Evolutionary conservation across 1,284 basidiomycete genomes (phyloP).

Genomic region (Ustilago esculenta): DNA sequence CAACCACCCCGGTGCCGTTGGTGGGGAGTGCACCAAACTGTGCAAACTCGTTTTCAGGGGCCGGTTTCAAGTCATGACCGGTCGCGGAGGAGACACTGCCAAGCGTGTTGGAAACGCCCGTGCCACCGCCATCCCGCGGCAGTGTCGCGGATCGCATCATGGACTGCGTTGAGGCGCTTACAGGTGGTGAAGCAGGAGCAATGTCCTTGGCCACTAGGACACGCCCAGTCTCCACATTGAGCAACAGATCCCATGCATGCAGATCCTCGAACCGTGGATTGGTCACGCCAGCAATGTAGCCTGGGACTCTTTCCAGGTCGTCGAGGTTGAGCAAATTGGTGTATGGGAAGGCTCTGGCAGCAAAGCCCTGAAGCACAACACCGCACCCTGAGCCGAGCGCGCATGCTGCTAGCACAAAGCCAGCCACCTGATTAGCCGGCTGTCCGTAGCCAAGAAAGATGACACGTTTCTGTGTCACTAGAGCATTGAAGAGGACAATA

Average conservation of each 20-base stretch:
- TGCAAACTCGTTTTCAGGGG: slow-evolving; percentile 22
- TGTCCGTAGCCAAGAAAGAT: slow-evolving; percentile 89
- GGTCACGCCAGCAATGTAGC: slow-evolving; percentile 93
- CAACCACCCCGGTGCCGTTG: slow-evolving; percentile 1
- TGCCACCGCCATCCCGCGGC: slow-evolving; percentile 49
- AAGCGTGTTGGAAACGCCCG: slow-evolving; percentile 7
- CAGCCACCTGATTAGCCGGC: slow-evolving; percentile 80
- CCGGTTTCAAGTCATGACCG: slow-evolving; percentile 7
- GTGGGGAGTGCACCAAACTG: slow-evolving; percentile 36
- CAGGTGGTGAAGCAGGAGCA: slow-evolving; percentile 65
- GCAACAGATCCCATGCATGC: slow-evolving; percentile 88
- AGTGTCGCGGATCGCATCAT: slow-evolving; percentile 48
- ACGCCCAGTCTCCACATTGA: slow-evolving; percentile 85
- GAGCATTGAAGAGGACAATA: slow-evolving; percentile 92
- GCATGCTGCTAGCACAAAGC: slow-evolving; percentile 90
- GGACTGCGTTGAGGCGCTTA: slow-evolving; percentile 11
- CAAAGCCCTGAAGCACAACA: slow-evolving; percentile 78
- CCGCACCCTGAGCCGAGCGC: slow-evolving; percentile 91
- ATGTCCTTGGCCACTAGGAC: slow-evolving; percentile 88
- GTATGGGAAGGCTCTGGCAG: slow-evolving; percentile 90
- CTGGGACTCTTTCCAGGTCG: slow-evolving; percentile 85
- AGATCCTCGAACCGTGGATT: slow-evolving; percentile 93
- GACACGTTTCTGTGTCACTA: slow-evolving; percentile 90
- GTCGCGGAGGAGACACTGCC: slow-evolving; percentile 25
- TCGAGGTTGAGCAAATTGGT: slow-evolving; percentile 87